A percentile compares a stretch with the other conserved stretches of the same genome.
Conservation (phyloP, 345 rosid genomes). For the Populus ilicifolia region DNA sequence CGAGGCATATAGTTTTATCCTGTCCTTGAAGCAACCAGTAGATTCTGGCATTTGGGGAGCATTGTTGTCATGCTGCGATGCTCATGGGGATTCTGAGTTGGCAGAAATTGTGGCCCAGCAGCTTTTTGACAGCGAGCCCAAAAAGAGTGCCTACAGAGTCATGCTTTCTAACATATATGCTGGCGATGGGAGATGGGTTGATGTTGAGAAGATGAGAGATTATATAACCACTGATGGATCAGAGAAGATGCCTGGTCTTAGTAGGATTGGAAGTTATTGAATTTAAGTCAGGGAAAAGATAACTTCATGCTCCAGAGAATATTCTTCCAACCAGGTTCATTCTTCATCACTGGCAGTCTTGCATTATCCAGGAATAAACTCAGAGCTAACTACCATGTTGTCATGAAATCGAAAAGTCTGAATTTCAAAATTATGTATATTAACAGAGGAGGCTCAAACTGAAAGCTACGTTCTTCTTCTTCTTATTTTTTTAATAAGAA, state of each 20-base stretch:
- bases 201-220: slow-evolving; percentile 55
- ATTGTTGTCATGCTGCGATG: slow-evolving; percentile 69
- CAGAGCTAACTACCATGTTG: neutral
- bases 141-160: slow-evolving; percentile 58
- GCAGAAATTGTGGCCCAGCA: slow-evolving; percentile 63
- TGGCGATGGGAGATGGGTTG: slow-evolving; percentile 68
- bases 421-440: neutral
- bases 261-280: slow-evolving; percentile 46
- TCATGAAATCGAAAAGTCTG: neutral
- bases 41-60: slow-evolving; percentile 83
- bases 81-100: slow-evolving; percentile 48
- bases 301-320: neutral
- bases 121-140: slow-evolving; percentile 46
- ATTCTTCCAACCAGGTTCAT: neutral
- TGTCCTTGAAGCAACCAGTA: slow-evolving; percentile 57
- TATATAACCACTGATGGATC: slow-evolving; percentile 26
- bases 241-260: slow-evolving; percentile 52
- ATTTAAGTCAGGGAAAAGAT: slow-evolving; percentile 1
- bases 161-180: slow-evolving; percentile 79
- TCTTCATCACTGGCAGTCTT: neutral
- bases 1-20: slow-evolving; percentile 56
- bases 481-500: too few relatives aligned
- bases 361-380: neutral
- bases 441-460: neutral
- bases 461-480: neutral